A percentile compares a stretch with the other conserved stretches of the same genome.
These are phyloP conservation scores for Eucalyptus urophylla DNA, from an alignment of 345 rosid species.

Conservation along the genomic window DNA sequence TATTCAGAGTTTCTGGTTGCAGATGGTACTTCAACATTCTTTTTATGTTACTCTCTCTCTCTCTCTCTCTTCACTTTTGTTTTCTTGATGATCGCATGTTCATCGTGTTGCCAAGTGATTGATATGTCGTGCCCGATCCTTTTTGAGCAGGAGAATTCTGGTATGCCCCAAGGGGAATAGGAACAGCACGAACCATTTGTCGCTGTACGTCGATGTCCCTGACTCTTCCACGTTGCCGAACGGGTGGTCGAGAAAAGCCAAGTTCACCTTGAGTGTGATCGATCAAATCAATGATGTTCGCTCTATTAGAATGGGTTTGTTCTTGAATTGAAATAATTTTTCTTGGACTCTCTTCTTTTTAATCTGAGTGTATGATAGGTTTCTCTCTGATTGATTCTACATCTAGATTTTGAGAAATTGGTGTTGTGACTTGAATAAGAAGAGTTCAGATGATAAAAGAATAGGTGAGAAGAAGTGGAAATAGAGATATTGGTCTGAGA, in stretches of 20 bases:
- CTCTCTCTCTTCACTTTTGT: not conserved
- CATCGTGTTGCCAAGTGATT: not conserved
- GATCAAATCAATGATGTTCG: slow-evolving; percentile 20
- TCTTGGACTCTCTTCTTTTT: not conserved
- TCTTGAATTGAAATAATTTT: not conserved
- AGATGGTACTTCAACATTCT: not conserved
- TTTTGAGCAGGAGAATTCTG: slow-evolving; percentile 25
- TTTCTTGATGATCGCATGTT: not conserved
- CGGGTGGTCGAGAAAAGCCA: slow-evolving; percentile 44
- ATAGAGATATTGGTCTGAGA: not conserved
- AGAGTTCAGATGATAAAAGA: not conserved
- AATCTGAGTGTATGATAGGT: not conserved
- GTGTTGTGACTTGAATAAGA: not conserved
- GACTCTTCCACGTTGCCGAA: slow-evolving; percentile 25
- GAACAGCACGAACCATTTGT: slow-evolving; percentile 25
- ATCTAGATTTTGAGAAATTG: not conserved
- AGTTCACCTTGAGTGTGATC: slow-evolving; percentile 21
- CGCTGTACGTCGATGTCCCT: slow-evolving; percentile 36
- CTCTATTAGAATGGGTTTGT: slow-evolving; percentile 17
- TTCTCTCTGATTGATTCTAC: not conserved
- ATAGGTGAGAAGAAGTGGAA: not conserved
- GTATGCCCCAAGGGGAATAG: slow-evolving; percentile 36
- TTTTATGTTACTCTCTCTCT: not conserved
- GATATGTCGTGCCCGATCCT: not conserved
- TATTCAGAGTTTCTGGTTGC: not conserved